Conservation (phyloP, 2,329 filamentous ascomycete genomes). For the Penicillium sp. region DNA sequence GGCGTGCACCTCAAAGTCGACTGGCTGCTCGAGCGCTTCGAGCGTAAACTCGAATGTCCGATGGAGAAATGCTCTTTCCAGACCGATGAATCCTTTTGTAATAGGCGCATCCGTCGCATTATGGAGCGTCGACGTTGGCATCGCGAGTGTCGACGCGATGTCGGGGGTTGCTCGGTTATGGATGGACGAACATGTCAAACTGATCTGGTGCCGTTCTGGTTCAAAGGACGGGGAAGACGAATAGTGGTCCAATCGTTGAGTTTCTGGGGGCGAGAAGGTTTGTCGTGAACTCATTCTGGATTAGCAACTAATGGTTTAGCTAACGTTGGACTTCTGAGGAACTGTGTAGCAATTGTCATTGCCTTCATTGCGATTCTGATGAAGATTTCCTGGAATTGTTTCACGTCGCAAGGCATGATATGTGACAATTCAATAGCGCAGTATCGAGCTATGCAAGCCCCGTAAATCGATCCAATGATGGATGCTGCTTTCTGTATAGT, state of each 20-base stretch:
- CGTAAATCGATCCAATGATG: too few relatives aligned
- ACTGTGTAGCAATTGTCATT: constrained; percentile 6
- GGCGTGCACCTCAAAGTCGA: constrained; percentile 60
- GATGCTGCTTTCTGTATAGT: too few relatives aligned
- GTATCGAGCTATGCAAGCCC: too few relatives aligned
- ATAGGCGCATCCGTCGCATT: constrained; percentile 36
- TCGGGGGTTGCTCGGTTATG: constrained; percentile 37
- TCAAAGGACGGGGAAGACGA: constrained; percentile 19
- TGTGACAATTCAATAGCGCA: too few relatives aligned
- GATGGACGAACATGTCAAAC: constrained; percentile 31
- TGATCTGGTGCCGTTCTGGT: constrained; percentile 28
- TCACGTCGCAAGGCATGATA: too few relatives aligned
- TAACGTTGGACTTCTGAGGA: not conserved
- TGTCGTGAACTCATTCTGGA: too few relatives aligned
- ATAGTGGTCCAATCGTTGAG: constrained; percentile 9
- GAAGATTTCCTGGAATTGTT: too few relatives aligned
- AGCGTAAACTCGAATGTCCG: constrained; percentile 60
- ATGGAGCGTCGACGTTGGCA: constrained; percentile 40
- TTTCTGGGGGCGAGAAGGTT: constrained; percentile 28
- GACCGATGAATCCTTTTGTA: constrained; percentile 42
- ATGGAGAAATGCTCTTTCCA: constrained; percentile 44
- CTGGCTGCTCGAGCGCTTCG: constrained; percentile 62
- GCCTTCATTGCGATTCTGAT: constrained; percentile 3
- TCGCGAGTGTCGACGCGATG: constrained; percentile 32
- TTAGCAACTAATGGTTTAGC: not conserved